Base-by-base conservation (phyloP, 805 yeast genomes). In the Sungouiozyma ichnusensis region DNA sequence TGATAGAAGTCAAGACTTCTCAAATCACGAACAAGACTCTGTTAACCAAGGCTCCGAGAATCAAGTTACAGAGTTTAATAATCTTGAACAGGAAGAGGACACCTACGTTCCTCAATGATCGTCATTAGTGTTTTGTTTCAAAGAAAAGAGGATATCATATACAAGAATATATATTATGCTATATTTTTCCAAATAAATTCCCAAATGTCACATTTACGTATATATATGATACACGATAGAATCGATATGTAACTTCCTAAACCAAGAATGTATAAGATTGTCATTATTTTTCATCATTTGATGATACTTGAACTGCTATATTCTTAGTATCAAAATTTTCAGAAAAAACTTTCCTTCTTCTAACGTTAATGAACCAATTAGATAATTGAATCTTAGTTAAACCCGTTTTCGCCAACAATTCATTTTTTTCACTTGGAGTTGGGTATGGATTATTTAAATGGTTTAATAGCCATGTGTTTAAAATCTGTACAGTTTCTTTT, bases 291-390 rank as follows among this genome's bases (percentile, higher is more conserved):
- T 24, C 11, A 11, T 24, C 29, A 24, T 24, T 24, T 7, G 29
- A 11, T 11, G 29, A 7, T 11, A 24, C 29, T 24, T 24, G 29
- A 24, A 24, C 29, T 24, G 29, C 29, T 24, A 24, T 24, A 11
- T 24, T 24, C 29, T 24, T 24, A 7, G 29, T 24, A 33, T 33
- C 35, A 14, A 15, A 16, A 14, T 33, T 15, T 24, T 60, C 65
- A 37, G 52, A 52, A 35, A 61, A 62, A 5, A 85, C 73, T 55
- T 82, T 77, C 50, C 95, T 68, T 53, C 94, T 70, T 52, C 95
- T 73, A 16, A 90, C 94, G 57, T 85, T 85, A 55, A 85, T 85
- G 54, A 85, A 85, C 95, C 95, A 85, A 57, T 85, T 85, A 49
- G 83, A 73, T 46, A 85, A 70, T 61, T 85, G 95, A 46, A 82